Conservation (phyloP, 2,329 filamentous ascomycete species). For the Alternaria atra region DNA sequence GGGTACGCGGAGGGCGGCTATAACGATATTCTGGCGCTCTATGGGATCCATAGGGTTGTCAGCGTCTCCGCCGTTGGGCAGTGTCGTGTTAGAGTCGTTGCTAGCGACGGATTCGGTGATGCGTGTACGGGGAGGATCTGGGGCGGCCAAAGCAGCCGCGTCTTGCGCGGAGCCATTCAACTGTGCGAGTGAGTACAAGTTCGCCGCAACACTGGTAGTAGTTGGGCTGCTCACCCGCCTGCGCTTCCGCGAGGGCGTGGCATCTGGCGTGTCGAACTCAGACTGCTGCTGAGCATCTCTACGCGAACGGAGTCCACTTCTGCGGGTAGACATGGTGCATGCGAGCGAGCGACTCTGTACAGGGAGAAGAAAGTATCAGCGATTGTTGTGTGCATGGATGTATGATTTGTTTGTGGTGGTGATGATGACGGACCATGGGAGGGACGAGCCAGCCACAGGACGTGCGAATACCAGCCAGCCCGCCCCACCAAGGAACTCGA, state of each 20-base stretch:
- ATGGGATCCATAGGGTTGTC: conserved; percentile 43
- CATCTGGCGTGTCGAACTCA: conserved; percentile 57
- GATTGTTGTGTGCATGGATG: conserved; percentile 9
- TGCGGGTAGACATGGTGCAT: conserved; percentile 29
- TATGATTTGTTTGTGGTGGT: conserved; percentile 14
- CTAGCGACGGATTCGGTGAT: conserved; percentile 51
- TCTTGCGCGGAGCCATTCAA: conserved; percentile 46
- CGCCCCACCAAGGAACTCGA: conserved; percentile 29
- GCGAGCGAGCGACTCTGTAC: conserved; percentile 18
- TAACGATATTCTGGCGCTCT: conserved; percentile 50
- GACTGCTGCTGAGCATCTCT: conserved; percentile 46
- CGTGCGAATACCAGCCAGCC: conserved; percentile 2
- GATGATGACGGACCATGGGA: conserved; percentile 15
- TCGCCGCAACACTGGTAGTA: conserved; percentile 6
- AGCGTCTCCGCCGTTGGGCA: conserved; percentile 45
- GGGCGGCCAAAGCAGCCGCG: conserved; percentile 24
- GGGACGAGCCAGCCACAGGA: conserved; percentile 10
- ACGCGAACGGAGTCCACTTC: conserved; percentile 26
- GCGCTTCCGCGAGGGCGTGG: conserved; percentile 59
- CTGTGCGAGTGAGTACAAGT: conserved; percentile 35
- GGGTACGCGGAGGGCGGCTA: conserved; percentile 54
- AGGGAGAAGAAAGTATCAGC: conserved; percentile 23
- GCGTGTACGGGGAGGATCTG: conserved; percentile 40
- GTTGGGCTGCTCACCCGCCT: conserved; percentile 53
- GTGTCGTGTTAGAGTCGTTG: conserved; percentile 53